Evolutionary conservation across 2,329 filamentous ascomycete species (phyloP), one percentile per base, ranked within the genome.

Genomic region (Sclerotiophoma versabilis): DNA sequence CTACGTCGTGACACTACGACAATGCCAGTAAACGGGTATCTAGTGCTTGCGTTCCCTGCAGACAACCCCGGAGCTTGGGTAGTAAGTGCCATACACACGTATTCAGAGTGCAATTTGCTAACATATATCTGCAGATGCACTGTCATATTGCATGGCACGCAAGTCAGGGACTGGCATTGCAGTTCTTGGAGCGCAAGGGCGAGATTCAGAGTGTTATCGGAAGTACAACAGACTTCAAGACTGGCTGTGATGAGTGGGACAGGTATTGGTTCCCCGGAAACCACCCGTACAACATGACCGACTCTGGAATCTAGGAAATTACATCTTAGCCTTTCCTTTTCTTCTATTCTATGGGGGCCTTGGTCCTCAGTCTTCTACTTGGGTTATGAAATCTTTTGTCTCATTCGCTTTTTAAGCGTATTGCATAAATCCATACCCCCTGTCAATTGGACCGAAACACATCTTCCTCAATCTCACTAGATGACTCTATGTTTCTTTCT

Each of bases 21-120:
- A 10, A 58, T 78, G 19, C 76, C 76, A 0, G 59, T 58, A 1
- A 59, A 58, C 4, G 76, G 75, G 2, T 80, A 81, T 60, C 76
- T 79, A 20, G 79, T 84, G 11, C 65, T 85, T 17, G 82, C 82
- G 17, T 84, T 84, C 70, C 69, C 73, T 34, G 80, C 81, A 0
- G 75, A 79, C 41, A 84, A 84, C 66, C 82, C 83, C 0, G 83
- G 83, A 8, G 61, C 68, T 33, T 74, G 71, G 72, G 57, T 73
- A 8, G 51, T 49, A 17, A 46, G 51, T 54, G 17, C 14, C 4
- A 1, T 5, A n/a, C n/a, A 25, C 11, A 11, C 10, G 2, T 7
- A 19, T 11, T 12, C 4, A 15, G 15, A n/a, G 11, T 26, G n/a
- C 17, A 8, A 1, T 43, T 17, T 44, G 22, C 33, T 54, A 30